Base-by-base conservation (phyloP, 1,284 basidiomycete species). In the Wolfiporia cocos region DNA sequence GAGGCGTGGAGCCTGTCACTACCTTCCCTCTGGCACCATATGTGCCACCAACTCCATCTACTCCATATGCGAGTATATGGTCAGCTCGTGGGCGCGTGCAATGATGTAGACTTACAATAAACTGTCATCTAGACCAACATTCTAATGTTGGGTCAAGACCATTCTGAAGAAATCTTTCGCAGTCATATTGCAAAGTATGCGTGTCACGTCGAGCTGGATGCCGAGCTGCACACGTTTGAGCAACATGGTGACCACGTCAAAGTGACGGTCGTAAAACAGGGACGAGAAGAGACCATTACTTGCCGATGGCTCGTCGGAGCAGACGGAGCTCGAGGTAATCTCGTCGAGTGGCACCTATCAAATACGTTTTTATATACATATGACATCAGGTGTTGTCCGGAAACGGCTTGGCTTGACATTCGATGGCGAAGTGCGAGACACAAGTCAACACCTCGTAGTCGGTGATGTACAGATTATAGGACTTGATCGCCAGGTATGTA, bases 291-390 rank as follows among this genome's bases (percentile, higher is more conserved):
- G 31, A 50, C 19, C 40, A 37, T 56, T 20, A 43, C 3, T 42
- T 43, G n/a, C 41, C 50, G 42, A 1, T 67, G 53, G 33, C 37
- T 70, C 0, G 48, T 69, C 12, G 67, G 67, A 1, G 53, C 65
- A 1, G 67, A 70, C 48, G 68, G 67, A 9, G 67, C 59, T 10
- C 54, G 51, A 52, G 61, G 66, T 66, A 2, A 34, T 41, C 31
- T 15, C 6, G 5, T 15, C 14, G 2, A 12, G n/a, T n/a, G n/a
- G n/a, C n/a, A n/a, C 12, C 12, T 26, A 28, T 34, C 37, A 15
- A 5, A 20, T n/a, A 3, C 20, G 9, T 20, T 36, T 5, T 40
- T 19, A 20, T n/a, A 10, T 20, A 20, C 26, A 15, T 20, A 29
- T 10, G 21, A 5, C 32, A 2, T 18, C n/a, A 5, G 61, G 62